Evolutionary conservation across 495 filamentous ascomycete species (phyloP), one percentile per base, ranked within the genome.

Genomic region (Penicillium bialowiezense): DNA sequence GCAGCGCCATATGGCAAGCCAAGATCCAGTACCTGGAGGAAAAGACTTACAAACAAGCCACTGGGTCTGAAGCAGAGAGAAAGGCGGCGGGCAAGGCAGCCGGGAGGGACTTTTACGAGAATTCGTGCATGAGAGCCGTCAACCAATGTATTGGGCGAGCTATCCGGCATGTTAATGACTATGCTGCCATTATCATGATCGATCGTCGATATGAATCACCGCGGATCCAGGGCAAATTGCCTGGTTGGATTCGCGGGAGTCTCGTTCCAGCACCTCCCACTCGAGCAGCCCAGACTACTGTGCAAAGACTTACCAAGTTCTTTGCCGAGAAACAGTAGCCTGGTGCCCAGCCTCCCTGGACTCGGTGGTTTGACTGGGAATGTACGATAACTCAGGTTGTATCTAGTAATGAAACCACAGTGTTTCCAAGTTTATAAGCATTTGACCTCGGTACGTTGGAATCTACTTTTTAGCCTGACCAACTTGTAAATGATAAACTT

Each of bases 81-180:
- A 67, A 59, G 39, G 58, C 54, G 32, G 55, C 52, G 2, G 58
- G 81, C 18, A 91, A 85, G 58, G 82, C 82, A 42, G 87, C 84
- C 1, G 83, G 83, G 2, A 72, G 85, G 28, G 89, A 92, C 31
- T 95, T 92, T 63, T 96, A 95, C 62, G 91, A 96, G 66, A 97
- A 97, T 60, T 83, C 89, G 2, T 95, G 90, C 68, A 96, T 98
- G 90, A 77, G 93, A 34, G 90, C 92, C 12, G 95, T 98, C 33
- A 98, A 98, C 64, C 93, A 98, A 73, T 90, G 88, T 58, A 89
- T 98, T 54, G 93, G 93, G 3, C 76, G 93, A 50, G 93, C 91
- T 1, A 96, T 98, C 53, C 74, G 93, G 29, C 93, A 98, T 67
- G 80, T 77, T 12, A 78, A 79, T 31, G 93, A 98, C 56, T 97